These are phyloP conservation scores for Selaginella moellendorffii DNA, from an alignment of 75 land plant genomes.

Conservation along the genomic window DNA sequence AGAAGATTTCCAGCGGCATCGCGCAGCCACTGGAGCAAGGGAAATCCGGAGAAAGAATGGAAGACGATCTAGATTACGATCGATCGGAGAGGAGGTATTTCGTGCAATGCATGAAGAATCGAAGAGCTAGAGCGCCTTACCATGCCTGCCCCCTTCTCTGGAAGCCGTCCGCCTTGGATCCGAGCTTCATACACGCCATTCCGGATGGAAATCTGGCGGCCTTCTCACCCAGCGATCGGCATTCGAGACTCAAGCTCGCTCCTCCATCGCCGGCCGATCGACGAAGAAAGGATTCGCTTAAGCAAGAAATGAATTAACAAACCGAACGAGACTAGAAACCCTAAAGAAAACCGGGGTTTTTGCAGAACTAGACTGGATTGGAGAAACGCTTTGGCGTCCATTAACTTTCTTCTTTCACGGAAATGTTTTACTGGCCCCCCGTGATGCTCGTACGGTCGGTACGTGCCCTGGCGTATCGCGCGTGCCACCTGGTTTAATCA, in stretches of 20 bases:
- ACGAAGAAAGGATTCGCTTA: too few species aligned
- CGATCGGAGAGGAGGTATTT: background rate
- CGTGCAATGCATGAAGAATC: background rate
- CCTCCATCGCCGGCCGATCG: too few species aligned
- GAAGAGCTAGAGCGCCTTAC: slow-evolving; percentile 13
- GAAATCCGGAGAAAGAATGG: background rate
- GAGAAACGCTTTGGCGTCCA: background rate
- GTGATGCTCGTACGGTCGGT: background rate
- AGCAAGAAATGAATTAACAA: background rate
- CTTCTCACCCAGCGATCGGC: background rate
- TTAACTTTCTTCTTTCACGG: background rate
- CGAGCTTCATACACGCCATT: slow-evolving; percentile 74
- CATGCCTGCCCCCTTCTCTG: slow-evolving; percentile 76
- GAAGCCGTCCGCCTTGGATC: slow-evolving; percentile 59
- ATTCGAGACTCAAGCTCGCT: background rate
- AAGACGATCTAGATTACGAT: too few species aligned
- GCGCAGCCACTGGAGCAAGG: background rate
- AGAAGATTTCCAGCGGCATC: too few species aligned
- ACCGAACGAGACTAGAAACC: background rate
- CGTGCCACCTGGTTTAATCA: background rate
- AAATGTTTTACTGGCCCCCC: background rate
- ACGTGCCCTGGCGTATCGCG: background rate
- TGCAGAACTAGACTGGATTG: background rate
- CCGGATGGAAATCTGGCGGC: background rate
- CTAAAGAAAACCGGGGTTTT: background rate